Conservation (phyloP, 2,329 filamentous ascomycete genomes). For the Hymenoscyphus fructigenus region DNA sequence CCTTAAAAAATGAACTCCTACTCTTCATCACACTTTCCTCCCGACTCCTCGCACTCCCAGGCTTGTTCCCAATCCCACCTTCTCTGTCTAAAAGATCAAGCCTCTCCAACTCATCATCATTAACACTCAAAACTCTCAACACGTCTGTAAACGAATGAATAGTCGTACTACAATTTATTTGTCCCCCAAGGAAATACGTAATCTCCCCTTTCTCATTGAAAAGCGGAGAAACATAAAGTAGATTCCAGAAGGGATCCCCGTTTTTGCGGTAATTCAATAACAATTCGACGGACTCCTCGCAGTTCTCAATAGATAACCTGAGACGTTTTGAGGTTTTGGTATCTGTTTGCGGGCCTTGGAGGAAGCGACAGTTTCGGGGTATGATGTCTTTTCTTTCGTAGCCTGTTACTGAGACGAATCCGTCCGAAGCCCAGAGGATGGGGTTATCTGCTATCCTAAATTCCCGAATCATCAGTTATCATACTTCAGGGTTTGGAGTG, state of each 20-base stretch:
- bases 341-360: constrained; percentile 50
- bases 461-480: neutral
- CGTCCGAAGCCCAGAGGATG: constrained; percentile 49
- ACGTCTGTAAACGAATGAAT: constrained; percentile 52
- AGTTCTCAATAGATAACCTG: constrained; percentile 41
- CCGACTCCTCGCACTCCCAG: constrained; percentile 21
- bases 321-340: constrained; percentile 43
- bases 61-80: constrained; percentile 4
- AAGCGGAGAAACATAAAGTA: constrained; percentile 54
- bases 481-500: neutral
- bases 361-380: constrained; percentile 49
- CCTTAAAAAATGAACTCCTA: constrained; percentile 31
- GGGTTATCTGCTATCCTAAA: constrained; percentile 47
- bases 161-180: constrained; percentile 57
- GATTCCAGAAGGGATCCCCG: constrained; percentile 56
- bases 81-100: constrained; percentile 12
- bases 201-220: constrained; percentile 48
- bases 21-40: constrained; percentile 9
- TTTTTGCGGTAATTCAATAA: constrained; percentile 52
- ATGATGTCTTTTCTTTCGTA: constrained; percentile 49
- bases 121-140: constrained; percentile 46
- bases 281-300: constrained; percentile 49
- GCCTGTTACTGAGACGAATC: constrained; percentile 52
- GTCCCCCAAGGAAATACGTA: constrained; percentile 54
- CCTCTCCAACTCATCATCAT: constrained; percentile 37